Conservation (phyloP, 305 asterid species). For the Solanum hybrid region DNA sequence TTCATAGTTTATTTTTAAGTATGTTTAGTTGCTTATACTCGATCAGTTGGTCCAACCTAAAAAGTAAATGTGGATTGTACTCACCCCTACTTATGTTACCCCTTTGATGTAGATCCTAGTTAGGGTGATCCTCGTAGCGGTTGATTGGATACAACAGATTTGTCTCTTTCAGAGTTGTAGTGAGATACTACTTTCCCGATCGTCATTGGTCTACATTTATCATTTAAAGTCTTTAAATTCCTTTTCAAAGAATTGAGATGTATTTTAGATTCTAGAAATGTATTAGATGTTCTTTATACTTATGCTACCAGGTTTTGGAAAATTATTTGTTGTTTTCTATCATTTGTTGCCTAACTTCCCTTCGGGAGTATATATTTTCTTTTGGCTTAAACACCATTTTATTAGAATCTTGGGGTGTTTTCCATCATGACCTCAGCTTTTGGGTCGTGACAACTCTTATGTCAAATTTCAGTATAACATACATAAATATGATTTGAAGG, state of each 20-base stretch:
- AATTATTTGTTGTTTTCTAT: too few species aligned
- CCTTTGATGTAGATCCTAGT: background rate
- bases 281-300: background rate
- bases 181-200: background rate
- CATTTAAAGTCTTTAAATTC: background rate
- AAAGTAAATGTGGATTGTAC: background rate
- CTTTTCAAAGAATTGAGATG: background rate
- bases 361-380: too few species aligned
- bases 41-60: background rate
- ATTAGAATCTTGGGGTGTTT: background rate
- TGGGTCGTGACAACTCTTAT: background rate
- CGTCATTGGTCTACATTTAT: background rate
- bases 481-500: background rate
- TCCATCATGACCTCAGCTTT: background rate
- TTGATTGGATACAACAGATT: background rate
- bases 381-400: background rate
- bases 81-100: background rate
- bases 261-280: background rate
- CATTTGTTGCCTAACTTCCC: background rate
- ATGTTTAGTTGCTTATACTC: background rate
- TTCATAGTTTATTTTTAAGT: background rate
- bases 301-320: too few species aligned
- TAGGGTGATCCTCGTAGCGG: background rate
- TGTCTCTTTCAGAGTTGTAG: background rate
- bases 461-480: too few species aligned